phyloP scores from a whole-genome alignment of 2,329 filamentous ascomycete species.

The Cladosporium sp. region DNA sequence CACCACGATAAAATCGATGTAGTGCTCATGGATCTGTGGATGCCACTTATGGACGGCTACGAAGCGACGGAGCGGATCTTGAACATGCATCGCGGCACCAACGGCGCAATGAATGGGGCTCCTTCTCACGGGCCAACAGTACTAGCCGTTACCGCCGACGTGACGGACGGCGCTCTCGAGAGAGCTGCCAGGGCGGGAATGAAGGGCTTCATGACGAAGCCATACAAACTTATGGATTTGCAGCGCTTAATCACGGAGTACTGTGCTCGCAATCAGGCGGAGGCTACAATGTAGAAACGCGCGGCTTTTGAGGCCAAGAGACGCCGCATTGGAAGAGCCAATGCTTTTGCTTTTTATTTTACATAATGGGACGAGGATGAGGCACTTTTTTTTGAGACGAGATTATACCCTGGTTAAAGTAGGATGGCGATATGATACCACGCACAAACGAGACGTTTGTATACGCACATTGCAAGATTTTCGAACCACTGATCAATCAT shows the following conservation, averaged over 20 bases:
- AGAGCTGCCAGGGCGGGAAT: slow-evolving; percentile 60
- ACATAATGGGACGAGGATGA: slow-evolving; percentile 1
- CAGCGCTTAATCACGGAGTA: slow-evolving; percentile 55
- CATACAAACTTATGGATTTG: slow-evolving; percentile 60
- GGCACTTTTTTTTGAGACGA: neutral
- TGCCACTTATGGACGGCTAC: slow-evolving; percentile 70
- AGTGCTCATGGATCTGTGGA: slow-evolving; percentile 72
- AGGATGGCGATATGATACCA: slow-evolving; percentile 6
- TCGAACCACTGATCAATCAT: neutral
- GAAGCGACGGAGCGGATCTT: slow-evolving; percentile 63
- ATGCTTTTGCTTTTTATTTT: neutral
- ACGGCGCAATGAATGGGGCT: neutral
- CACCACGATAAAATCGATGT: slow-evolving; percentile 50
- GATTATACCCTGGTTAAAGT: slow-evolving; percentile 3
- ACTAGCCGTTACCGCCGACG: slow-evolving; percentile 63
- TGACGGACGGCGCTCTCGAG: slow-evolving; percentile 59
- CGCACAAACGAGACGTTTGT: slow-evolving; percentile 3
- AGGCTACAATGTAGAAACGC: neutral
- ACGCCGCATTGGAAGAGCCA: no score
- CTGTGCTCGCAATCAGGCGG: slow-evolving; percentile 26
- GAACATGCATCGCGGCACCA: slow-evolving; percentile 36
- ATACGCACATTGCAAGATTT: neutral
- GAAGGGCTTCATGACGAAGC: slow-evolving; percentile 66
- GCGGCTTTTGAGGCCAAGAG: no score
- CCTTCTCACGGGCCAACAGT: slow-evolving; percentile 39